Conservation (phyloP, 2,329 filamentous ascomycete genomes). For the Aureobasidium sp. region DNA sequence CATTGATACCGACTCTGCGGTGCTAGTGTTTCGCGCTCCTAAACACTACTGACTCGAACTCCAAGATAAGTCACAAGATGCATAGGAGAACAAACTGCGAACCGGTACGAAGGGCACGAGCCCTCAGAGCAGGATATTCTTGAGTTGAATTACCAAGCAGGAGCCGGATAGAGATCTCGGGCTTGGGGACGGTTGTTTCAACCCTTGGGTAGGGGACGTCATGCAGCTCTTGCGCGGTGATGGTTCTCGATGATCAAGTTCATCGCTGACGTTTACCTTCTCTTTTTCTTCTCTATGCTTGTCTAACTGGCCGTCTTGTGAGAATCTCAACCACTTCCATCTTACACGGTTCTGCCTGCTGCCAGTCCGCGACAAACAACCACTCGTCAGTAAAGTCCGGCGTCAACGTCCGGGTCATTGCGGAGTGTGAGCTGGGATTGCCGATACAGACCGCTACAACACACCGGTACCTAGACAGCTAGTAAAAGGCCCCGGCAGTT, state of each 20-base stretch:
- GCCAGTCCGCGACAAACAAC: not conserved
- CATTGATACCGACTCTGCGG: not conserved
- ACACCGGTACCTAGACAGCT: not conserved
- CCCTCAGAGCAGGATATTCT: not conserved
- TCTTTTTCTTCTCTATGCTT: constrained; percentile 1
- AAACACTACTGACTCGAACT: constrained; percentile 3
- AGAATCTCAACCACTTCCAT: not conserved
- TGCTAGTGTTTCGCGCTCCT: constrained; percentile 10
- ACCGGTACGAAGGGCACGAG: constrained; percentile 2
- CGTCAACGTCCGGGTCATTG: not conserved
- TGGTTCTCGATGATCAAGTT: not conserved
- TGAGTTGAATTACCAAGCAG: constrained; percentile 3
- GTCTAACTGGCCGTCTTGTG: not conserved
- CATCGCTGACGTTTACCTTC: constrained; percentile 2
- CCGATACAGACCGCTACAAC: constrained; percentile 7
- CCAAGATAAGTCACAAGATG: not conserved
- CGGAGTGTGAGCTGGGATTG: not conserved
- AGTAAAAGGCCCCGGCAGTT: not conserved
- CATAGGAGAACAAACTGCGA: not conserved
- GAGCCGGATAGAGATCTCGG: constrained; percentile 1
- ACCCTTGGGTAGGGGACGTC: constrained; percentile 5
- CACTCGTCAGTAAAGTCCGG: not conserved
- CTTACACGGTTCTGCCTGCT: not conserved
- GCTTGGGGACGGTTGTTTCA: not conserved
- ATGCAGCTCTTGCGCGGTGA: not conserved